Percentiles rank a stretch among this genome's conserved stretches.
Conservation (phyloP, 345 rosid genomes). For the Rhodamnia argentea region DNA sequence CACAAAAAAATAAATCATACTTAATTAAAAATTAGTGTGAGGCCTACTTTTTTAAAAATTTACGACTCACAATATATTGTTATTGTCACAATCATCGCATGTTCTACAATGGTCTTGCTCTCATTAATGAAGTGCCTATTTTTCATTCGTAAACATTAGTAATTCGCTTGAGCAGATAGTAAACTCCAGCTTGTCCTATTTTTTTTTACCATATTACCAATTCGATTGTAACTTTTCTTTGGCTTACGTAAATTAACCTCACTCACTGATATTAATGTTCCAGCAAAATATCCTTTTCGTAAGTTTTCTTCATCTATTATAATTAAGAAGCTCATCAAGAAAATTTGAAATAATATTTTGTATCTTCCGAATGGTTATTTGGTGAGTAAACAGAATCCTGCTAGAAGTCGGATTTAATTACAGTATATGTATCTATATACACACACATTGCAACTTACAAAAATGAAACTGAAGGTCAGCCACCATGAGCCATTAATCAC, state of each 20-base stretch:
- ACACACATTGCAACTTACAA: not conserved
- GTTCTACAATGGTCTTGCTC: too few relatives aligned
- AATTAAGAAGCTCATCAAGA: not conserved
- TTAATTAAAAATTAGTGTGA: too few relatives aligned
- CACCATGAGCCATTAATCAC: not conserved
- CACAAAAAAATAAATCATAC: too few relatives aligned
- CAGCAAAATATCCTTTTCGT: not conserved
- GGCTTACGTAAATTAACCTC: not conserved
- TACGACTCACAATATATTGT: too few relatives aligned
- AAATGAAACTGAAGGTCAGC: not conserved
- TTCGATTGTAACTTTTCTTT: not conserved
- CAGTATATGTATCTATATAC: not conserved
- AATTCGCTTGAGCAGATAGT: not conserved
- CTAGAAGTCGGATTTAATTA: not conserved
- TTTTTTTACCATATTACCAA: not conserved
- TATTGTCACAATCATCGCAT: too few relatives aligned
- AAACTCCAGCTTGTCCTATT: not conserved
- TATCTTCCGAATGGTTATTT: not conserved
- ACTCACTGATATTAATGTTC: not conserved
- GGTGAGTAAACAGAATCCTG: not conserved
- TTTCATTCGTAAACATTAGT: not conserved
- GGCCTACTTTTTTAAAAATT: too few relatives aligned
- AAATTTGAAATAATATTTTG: not conserved
- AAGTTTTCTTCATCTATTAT: not conserved
- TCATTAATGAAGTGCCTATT: too few relatives aligned